Percentiles rank a stretch among this genome's conserved stretches.
Conservation (phyloP, 2,329 filamentous ascomycete species). For the Colletotrichum sp. region DNA sequence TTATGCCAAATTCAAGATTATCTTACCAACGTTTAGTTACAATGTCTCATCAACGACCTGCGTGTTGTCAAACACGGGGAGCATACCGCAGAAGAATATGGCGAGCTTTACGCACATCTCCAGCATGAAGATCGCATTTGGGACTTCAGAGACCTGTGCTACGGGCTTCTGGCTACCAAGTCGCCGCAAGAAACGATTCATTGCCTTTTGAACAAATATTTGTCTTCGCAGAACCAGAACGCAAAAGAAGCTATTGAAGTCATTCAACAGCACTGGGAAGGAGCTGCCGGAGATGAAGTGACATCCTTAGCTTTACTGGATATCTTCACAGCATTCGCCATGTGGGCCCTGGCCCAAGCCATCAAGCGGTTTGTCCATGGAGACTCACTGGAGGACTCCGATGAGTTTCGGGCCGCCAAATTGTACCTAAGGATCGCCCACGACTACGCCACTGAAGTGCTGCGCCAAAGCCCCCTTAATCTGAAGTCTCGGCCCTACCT, state of each 20-base stretch:
- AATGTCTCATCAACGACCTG: background rate
- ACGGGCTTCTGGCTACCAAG: fast-evolving
- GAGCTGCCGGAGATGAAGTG: fast-evolving
- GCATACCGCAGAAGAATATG: background rate
- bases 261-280: background rate
- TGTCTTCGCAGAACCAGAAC: fast-evolving
- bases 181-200: background rate
- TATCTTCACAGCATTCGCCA: background rate
- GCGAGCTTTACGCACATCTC: background rate
- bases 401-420: background rate
- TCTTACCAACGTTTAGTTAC: too few relatives aligned
- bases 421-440: background rate
- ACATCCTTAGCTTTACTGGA: background rate
- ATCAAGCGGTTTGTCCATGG: too few relatives aligned
- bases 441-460: background rate
- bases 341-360: background rate
- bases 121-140: background rate
- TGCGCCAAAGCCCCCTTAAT: background rate
- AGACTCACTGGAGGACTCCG: background rate
- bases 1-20: too few relatives aligned
- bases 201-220: background rate
- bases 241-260: fast-evolving
- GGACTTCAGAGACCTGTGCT: background rate
- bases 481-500: background rate
- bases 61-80: background rate